Evolutionary conservation across 1,284 basidiomycete genomes (phyloP), one percentile per base, ranked within the genome.

Genomic region (Exobasidium rhododendri): DNA sequence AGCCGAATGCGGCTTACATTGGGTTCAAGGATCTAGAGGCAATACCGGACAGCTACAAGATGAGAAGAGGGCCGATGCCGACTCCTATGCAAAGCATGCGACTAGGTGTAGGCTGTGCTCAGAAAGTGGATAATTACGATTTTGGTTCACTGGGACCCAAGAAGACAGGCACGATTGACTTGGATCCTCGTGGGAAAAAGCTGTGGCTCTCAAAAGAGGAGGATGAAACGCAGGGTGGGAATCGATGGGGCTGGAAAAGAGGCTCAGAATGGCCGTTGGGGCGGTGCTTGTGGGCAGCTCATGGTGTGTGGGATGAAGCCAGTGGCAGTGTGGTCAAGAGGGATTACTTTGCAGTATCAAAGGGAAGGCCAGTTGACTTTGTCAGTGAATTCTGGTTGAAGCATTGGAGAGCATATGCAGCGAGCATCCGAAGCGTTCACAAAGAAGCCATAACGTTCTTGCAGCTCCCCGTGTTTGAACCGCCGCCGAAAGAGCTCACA

Each of bases 401-500:
- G 0, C 90, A 94, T 77, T 90, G 87, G 82, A 80, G 85, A 28
- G 79, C 81, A 2, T 97, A 88, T 70, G 83, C 86, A 1, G 72
- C 79, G 0, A 84, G 86, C 14, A 86, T 97, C 50, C 86, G 93
- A 1, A 68, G 79, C 1, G 81, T 86, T 1, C 94, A 97, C 74
- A 88, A 88, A 0, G 88, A 91, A 68, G 87, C 91, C 1, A 94
- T 98, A 70, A 84, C 89, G 60, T 97, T 97, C 79, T 84, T 97
- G 45, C 91, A 96, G 70, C 90, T 92, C 0, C 91, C 94, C 1
- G 94, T 98, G 0, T 96, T 97, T 79, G 88, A 88, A 3, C 84
- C 83, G 13, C 93, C 92, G 0, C 82, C 83, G 2, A 67, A 75
- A 26, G 82, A 91, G 2, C 83, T 85, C 1, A 85, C 86, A 35